Conservation (phyloP, 805 yeast genomes). For the Starmerella davenportii region DNA sequence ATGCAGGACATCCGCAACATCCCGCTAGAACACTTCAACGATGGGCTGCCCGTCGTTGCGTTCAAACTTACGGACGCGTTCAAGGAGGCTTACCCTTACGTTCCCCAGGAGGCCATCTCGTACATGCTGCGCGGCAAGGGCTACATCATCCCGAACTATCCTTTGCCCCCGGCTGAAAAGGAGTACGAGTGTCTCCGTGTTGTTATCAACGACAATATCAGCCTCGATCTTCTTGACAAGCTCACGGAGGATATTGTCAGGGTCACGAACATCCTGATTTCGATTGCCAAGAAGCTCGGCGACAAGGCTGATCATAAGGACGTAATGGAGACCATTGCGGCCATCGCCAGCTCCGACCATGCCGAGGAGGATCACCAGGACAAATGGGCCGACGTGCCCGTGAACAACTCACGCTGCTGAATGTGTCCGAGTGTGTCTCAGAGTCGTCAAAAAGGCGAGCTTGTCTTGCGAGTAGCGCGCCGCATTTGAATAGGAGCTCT, state of each 20-base stretch:
- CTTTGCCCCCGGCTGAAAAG: constrained; percentile 45
- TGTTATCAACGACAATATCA: constrained; percentile 57
- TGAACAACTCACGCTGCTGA: too few relatives aligned
- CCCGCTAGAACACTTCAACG: constrained; percentile 28
- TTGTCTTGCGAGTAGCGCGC: too few relatives aligned
- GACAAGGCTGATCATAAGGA: constrained; percentile 3
- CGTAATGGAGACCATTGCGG: constrained; percentile 11
- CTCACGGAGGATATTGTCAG: constrained; percentile 44
- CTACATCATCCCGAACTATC: constrained; percentile 80
- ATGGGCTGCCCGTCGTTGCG: constrained; percentile 82
- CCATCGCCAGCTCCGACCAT: constrained; percentile 16
- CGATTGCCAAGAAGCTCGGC: constrained; percentile 25
- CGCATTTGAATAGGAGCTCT: too few relatives aligned
- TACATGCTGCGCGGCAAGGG: constrained; percentile 59
- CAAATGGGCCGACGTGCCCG: too few relatives aligned
- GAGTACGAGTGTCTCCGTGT: constrained; percentile 61
- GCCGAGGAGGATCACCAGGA: constrained; percentile 19
- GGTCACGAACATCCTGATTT: constrained; percentile 34
- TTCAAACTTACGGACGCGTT: constrained; percentile 53
- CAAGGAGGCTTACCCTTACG: constrained; percentile 44
- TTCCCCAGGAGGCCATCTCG: constrained; percentile 66
- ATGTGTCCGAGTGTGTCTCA: too few relatives aligned
- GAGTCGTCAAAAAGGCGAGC: too few relatives aligned
- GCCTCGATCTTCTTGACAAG: constrained; percentile 43
- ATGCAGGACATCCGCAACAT: constrained; percentile 16